phyloP scores from a whole-genome alignment of 345 rosid species.

The Hypericum perforatum region DNA sequence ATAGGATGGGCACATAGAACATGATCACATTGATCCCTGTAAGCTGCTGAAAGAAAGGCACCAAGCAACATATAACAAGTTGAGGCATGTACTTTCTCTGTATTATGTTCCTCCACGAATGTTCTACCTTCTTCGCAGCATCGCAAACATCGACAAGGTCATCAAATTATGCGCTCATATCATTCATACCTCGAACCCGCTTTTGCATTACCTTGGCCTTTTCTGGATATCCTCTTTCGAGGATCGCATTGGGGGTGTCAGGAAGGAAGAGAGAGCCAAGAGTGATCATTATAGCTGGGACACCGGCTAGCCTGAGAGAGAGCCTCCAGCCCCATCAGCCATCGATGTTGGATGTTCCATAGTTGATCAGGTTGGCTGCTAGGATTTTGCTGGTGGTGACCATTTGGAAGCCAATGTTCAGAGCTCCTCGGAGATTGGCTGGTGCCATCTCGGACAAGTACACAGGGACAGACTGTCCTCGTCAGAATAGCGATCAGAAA shows the following conservation, averaged over 20 bases:
- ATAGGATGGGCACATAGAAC: conserved; percentile 2
- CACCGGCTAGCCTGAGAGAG: not conserved
- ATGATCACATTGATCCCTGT: not conserved
- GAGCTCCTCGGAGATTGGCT: not conserved
- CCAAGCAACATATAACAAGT: not conserved
- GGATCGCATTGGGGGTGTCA: conserved; percentile 8
- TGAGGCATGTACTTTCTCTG: conserved; percentile 2
- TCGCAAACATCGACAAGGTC: conserved; percentile 4
- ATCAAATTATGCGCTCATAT: conserved; percentile 1
- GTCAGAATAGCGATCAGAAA: not conserved
- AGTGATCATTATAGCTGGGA: conserved; percentile 2
- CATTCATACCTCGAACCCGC: not conserved
- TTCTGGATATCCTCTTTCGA: not conserved
- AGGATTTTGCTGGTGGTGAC: not conserved
- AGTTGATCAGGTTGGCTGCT: conserved; percentile 5
- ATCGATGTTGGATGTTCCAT: not conserved
- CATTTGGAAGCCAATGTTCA: conserved; percentile 11
- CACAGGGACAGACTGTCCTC: conserved; percentile 5
- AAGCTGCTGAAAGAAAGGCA: not conserved
- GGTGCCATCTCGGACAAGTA: conserved; percentile 9
- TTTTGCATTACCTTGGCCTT: not conserved
- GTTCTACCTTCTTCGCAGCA: not conserved
- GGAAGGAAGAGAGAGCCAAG: conserved; percentile 6
- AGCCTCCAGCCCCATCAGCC: conserved; percentile 6
- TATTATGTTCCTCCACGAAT: conserved; percentile 1